Evolutionary conservation across 164 flowering plant species (phyloP), one percentile per base, ranked within the genome.

Genomic region (Buxus sempervirens): DNA sequence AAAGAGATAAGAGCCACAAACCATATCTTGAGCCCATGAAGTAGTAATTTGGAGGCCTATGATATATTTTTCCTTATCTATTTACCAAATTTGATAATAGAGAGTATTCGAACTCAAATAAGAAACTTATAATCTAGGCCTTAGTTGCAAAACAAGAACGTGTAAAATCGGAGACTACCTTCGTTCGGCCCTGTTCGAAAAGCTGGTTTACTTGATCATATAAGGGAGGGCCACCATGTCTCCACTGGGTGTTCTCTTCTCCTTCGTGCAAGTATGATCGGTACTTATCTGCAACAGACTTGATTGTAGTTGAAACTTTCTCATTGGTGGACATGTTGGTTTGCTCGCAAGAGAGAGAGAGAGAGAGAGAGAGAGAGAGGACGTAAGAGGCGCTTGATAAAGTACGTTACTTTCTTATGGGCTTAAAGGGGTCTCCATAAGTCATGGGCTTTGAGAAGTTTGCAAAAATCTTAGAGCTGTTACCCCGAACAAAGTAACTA

Each of bases 161-260:
- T 24, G 19, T 13, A 14, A 6, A 8, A 4, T 20, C 21, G 10
- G 5, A 20, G 60, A 88, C 96, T 22, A 88, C 96, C 86, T 85
- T 87, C 42, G 89, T 88, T 59, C 90, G 79, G 57, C 88, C 97
- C 77, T 84, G 73, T 76, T 93, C 90, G 28, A 93, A 93, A 49
- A 93, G 88, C 63, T 76, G 28, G 68, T 93, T 90, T 0, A 88
- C 96, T 25, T 24, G 25, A 48, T 87, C 89, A 63, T 74, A 90
- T 7, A 51, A 74, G 1, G 97, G 97, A 73, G 94, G 91, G 14
- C 73, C 87, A 15, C 95, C 95, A 70, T 88, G 89, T 54, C 96
- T 88, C 98, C 98, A 92, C 12, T 69, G 72, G 4, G 80, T 81
- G 53, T 73, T 66, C 36, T 74, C 72, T 49, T 65, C 82, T 26